Evolutionary conservation across 768 basidiomycete genomes (phyloP).

Genomic region (Tricholoma hemisulphureum): DNA sequence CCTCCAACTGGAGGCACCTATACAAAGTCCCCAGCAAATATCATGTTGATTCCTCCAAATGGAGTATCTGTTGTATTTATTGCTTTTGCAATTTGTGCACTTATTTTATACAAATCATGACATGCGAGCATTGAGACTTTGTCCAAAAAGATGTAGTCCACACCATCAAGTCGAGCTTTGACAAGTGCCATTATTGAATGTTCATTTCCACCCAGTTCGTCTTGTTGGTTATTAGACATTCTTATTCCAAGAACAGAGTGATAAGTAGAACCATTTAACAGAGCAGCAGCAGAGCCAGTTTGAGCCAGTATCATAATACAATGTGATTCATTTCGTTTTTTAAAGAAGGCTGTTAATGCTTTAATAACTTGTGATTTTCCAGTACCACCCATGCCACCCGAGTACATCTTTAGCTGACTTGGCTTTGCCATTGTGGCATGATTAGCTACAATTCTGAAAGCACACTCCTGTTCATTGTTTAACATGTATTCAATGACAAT

Average conservation of each 20-base stretch:
- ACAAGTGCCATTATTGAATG: slow-evolving; percentile 10
- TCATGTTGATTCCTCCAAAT: slow-evolving; percentile 35
- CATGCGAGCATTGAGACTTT: slow-evolving; percentile 43
- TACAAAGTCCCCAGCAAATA: slow-evolving; percentile 1
- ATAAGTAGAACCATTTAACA: slow-evolving; percentile 28
- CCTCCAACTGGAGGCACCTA: neutral
- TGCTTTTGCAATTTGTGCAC: slow-evolving; percentile 21
- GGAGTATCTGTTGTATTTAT: slow-evolving; percentile 16
- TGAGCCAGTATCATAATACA: slow-evolving; percentile 25
- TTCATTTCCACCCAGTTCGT: neutral
- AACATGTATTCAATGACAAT: too few species aligned
- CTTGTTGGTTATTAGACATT: neutral
- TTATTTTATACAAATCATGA: slow-evolving; percentile 30
- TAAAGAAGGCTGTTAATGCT: slow-evolving; percentile 26
- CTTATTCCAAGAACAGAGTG: slow-evolving; percentile 13
- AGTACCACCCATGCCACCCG: slow-evolving; percentile 18
- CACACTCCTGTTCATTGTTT: slow-evolving; percentile 9
- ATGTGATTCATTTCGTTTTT: slow-evolving; percentile 23
- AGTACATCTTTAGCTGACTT: too few species aligned
- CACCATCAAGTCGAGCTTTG: slow-evolving; percentile 7
- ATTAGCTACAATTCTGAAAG: slow-evolving; percentile 18
- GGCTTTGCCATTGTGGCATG: slow-evolving; percentile 10
- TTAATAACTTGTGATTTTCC: slow-evolving; percentile 17
- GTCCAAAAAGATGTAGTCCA: too few species aligned
- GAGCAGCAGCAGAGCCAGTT: slow-evolving; percentile 25